Conservation (phyloP, 805 yeast species). For the Wickerhamiella dianesei region DNA sequence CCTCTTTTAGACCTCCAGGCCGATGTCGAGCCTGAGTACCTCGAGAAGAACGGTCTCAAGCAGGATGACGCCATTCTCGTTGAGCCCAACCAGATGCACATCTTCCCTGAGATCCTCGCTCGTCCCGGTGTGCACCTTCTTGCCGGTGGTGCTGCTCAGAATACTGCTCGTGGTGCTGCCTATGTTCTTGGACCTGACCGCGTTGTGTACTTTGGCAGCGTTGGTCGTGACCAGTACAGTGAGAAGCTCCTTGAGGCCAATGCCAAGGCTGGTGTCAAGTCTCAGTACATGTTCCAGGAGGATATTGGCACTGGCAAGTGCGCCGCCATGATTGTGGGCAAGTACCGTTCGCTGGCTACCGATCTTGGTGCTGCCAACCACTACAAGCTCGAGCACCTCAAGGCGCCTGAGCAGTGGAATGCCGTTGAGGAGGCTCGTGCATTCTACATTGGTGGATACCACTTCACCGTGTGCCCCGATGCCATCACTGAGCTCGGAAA, state of each 20-base stretch:
- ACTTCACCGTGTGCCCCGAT: slow-evolving; percentile 91
- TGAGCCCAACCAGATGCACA: slow-evolving; percentile 73
- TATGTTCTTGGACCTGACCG: slow-evolving; percentile 68
- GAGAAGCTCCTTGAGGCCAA: slow-evolving; percentile 74
- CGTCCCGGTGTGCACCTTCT: slow-evolving; percentile 50
- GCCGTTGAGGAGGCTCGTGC: slow-evolving; percentile 65
- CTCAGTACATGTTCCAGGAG: slow-evolving; percentile 71
- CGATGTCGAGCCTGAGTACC: slow-evolving; percentile 46
- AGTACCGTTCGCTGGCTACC: slow-evolving; percentile 84
- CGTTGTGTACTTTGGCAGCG: slow-evolving; percentile 91
- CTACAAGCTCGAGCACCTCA: slow-evolving; percentile 78
- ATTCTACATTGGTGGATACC: slow-evolving; percentile 98
- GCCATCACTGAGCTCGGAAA: slow-evolving; percentile 82
- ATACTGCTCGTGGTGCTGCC: slow-evolving; percentile 97
- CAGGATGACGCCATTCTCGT: slow-evolving; percentile 87
- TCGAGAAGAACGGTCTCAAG: slow-evolving; percentile 70
- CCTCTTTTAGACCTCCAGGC: slow-evolving; percentile 83
- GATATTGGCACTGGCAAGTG: slow-evolving; percentile 87
- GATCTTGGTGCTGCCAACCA: slow-evolving; percentile 98
- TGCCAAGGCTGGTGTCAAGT: slow-evolving; percentile 71
- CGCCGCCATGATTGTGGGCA: slow-evolving; percentile 85
- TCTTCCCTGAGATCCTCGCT: slow-evolving; percentile 63
- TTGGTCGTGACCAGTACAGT: slow-evolving; percentile 82
- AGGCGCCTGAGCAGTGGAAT: slow-evolving; percentile 80
- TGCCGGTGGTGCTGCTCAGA: slow-evolving; percentile 99